Evolutionary conservation across 2,329 filamentous ascomycete species (phyloP).

Genomic region (Phoma herbarum): DNA sequence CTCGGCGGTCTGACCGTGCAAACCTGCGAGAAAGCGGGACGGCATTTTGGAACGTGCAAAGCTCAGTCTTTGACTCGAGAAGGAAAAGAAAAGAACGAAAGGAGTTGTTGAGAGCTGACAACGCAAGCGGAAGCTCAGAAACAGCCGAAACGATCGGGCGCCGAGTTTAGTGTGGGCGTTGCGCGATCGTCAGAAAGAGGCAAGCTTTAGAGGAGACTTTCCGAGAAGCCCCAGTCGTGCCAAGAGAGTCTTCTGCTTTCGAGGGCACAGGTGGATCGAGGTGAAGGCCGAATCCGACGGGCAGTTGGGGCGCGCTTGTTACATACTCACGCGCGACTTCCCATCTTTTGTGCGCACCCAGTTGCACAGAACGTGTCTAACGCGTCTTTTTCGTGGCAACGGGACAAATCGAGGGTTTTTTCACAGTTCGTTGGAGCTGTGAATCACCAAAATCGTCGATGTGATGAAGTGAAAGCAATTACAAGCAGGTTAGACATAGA

Average conservation of each 20-base stretch:
- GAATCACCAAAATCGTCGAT: background rate
- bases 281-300: slow-evolving; percentile 1
- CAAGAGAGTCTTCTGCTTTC: background rate
- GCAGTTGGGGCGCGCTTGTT: background rate
- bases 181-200: background rate
- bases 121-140: background rate
- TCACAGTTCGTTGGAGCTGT: too few relatives aligned
- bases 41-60: background rate
- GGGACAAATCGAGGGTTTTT: background rate
- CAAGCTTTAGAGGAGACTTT: background rate
- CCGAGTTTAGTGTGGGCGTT: background rate
- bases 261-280: background rate
- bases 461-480: background rate
- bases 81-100: background rate
- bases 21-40: background rate
- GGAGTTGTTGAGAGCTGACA: background rate
- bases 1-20: background rate
- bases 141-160: background rate
- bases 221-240: background rate
- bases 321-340: background rate
- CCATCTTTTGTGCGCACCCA: too few relatives aligned
- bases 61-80: background rate
- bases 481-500: too few relatives aligned
- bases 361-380: background rate
- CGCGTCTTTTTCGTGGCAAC: background rate